These are phyloP conservation scores for Amaranthus hypochondriacus DNA, from an alignment of 148 eudicot genomes.

Conservation along the genomic window DNA sequence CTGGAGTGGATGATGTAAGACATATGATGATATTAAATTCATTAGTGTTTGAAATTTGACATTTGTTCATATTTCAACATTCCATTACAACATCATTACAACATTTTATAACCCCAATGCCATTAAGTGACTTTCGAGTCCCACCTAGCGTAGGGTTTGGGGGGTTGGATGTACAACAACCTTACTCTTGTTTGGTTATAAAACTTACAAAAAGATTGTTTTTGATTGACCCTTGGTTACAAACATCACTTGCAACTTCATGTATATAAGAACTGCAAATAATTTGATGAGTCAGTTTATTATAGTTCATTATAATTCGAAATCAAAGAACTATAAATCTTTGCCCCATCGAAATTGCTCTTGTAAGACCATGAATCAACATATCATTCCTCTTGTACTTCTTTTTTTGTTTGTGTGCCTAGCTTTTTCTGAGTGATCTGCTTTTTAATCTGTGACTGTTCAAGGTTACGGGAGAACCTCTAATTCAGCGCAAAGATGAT, in stretches of 20 bases:
- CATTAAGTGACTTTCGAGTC: background rate
- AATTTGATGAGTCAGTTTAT: background rate
- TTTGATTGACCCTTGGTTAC: too few relatives aligned
- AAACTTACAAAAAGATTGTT: background rate
- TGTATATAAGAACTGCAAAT: background rate
- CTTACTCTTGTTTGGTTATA: background rate
- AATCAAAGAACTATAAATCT: too few relatives aligned
- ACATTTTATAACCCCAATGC: background rate
- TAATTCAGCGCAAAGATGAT: slow-evolving; percentile 95
- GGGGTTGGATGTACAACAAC: too few relatives aligned
- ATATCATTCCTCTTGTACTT: background rate
- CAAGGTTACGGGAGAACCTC: slow-evolving; percentile 90
- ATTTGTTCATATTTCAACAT: background rate
- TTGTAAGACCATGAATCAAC: background rate
- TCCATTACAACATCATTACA: too few relatives aligned
- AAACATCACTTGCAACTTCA: too few relatives aligned
- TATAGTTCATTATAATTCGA: background rate
- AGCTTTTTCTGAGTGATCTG: background rate
- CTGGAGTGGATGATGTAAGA: slow-evolving; percentile 88
- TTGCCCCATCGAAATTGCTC: background rate
- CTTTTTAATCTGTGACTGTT: slow-evolving; percentile 15
- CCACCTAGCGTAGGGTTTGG: background rate
- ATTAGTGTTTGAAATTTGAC: background rate
- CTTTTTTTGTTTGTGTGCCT: background rate
- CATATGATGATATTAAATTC: background rate